Conservation (phyloP, 2,329 filamentous ascomycete species). For the Beauveria rudraprayagi region DNA sequence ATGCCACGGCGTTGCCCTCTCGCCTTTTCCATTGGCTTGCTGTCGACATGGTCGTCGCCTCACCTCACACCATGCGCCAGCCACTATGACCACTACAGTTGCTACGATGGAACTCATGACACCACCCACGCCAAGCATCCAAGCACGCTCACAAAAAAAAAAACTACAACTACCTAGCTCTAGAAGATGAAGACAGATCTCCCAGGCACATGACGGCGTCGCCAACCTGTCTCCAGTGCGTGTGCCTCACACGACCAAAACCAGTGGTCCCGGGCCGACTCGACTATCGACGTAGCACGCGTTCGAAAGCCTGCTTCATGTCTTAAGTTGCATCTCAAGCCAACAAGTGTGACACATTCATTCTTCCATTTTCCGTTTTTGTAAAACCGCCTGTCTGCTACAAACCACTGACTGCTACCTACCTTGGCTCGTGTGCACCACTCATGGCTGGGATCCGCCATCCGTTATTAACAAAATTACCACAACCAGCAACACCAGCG, state of each 20-base stretch:
- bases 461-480: neutral
- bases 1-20: neutral
- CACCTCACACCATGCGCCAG: neutral
- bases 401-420: neutral
- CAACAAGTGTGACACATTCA: neutral
- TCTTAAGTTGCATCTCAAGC: neutral
- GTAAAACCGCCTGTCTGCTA: neutral
- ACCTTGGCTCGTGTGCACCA: neutral
- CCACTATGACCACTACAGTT: neutral
- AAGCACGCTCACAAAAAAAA: neutral
- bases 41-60: neutral
- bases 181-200: neutral
- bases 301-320: neutral
- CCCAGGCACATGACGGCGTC: neutral
- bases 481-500: neutral
- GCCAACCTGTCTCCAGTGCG: neutral
- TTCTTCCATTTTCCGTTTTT: neutral
- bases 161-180: neutral
- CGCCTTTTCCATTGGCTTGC: neutral
- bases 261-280: neutral
- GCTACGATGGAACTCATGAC: neutral
- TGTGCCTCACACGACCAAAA: neutral
- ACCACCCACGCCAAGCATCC: neutral
- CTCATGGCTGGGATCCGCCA: neutral
- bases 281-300: neutral